phyloP scores from a whole-genome alignment of 129 eudicot species.

The Flaveria linearis region DNA sequence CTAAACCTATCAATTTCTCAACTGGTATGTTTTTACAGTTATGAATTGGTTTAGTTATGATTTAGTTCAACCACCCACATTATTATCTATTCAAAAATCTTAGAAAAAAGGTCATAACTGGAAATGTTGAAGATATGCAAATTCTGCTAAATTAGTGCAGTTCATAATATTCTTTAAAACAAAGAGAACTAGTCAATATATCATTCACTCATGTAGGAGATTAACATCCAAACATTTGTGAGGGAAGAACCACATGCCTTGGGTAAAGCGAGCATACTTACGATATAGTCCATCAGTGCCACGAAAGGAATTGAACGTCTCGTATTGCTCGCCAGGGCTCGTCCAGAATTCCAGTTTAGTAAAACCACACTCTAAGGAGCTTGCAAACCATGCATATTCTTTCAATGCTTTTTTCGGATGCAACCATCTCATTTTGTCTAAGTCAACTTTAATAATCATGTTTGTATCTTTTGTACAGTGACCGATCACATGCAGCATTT shows the following conservation, averaged over 20 bases:
- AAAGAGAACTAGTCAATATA: neutral
- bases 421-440: constrained; percentile 23
- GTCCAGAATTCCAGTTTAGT: neutral
- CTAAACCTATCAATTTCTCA: too few species aligned
- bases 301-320: neutral
- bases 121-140: too few species aligned
- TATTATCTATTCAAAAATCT: too few species aligned
- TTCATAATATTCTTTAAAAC: neutral
- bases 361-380: neutral
- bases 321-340: neutral
- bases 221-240: constrained; percentile 4
- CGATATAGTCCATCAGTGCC: neutral
- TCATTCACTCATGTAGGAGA: neutral
- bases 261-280: too few species aligned
- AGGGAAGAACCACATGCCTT: neutral
- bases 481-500: constrained; percentile 1
- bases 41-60: too few species aligned
- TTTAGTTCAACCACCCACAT: too few species aligned
- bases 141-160: too few species aligned
- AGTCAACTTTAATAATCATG: constrained; percentile 2
- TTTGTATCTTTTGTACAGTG: neutral
- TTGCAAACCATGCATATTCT: neutral
- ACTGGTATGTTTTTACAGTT: too few species aligned
- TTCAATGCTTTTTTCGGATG: neutral
- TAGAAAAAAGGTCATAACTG: too few species aligned